Evolutionary conservation across 2,329 filamentous ascomycete species (phyloP), one percentile per base, ranked within the genome.

Genomic region (Aspergillus piperis): DNA sequence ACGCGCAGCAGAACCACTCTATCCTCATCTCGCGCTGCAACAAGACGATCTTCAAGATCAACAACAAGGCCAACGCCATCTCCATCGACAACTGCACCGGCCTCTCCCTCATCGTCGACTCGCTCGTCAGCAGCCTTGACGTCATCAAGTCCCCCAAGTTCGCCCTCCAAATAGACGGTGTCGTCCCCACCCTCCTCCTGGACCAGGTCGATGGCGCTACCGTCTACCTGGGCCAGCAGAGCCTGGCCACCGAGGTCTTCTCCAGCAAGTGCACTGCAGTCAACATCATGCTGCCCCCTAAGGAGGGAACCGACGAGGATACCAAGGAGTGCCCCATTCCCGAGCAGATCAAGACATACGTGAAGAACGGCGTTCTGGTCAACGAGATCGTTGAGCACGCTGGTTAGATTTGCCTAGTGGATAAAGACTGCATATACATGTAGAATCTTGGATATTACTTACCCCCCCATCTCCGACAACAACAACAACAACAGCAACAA

Each of bases 371-470:
- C 21, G 87, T 90, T 65, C 74, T 98, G 64, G 85, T 94, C 27
- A 96, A 88, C 72, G 94, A 98, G 83, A 98, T 99, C 75, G 95
- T 99, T 17, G 92, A 95, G 71, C 94, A 98, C 79, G 87, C 90
- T 64, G 93, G 94, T 59, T 97, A 83, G 63, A 52, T 13, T 13
- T 8, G 52, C 11, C 15, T 10, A 13, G 6, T 27, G 25, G 25
- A 27, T 27, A 27, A 1, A 27, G 7, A 27, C 25, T 27, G 25
- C 25, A 21, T 21, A 2, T 32, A 7, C 27, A 7, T 25, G 8
- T 47, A 19, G 25, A 42, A 19, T n/a, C 2, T 17, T 25, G 32
- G 17, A 17, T 36, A 36, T 11, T 11, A 36, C 30, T 10, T 4
- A 8, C 32, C 11, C 32, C 8, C 11, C 11, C 30, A 10, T 32